Evolutionary conservation across 139 green algal species (phyloP).

Genomic region (Chlorella sp.): DNA sequence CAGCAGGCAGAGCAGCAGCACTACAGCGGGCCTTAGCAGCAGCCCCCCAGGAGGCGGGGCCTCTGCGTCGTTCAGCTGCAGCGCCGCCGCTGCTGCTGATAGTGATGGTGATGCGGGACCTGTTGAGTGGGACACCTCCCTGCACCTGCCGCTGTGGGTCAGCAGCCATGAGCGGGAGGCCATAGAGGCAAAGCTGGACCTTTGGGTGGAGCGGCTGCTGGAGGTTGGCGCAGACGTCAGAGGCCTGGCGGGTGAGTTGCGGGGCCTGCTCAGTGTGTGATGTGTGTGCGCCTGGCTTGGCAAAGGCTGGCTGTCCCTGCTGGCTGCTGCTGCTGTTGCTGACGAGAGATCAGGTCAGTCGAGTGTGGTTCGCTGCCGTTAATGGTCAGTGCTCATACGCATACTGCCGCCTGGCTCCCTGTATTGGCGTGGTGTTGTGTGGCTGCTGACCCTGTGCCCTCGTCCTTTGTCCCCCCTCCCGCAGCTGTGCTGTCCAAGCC

Average conservation of each 20-base stretch:
- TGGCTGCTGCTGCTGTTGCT: constrained; percentile 1
- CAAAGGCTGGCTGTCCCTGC: background rate
- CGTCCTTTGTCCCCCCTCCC: too few species aligned
- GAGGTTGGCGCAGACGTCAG: constrained; percentile 18
- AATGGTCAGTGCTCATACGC: too few species aligned
- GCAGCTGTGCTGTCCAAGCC: too few species aligned
- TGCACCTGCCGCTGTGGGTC: constrained; percentile 89
- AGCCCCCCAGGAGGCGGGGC: background rate
- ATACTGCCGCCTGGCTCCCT: too few species aligned
- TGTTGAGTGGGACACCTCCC: constrained; percentile 25
- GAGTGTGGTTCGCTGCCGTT: too few species aligned
- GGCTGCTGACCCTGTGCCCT: too few species aligned
- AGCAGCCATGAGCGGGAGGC: constrained; percentile 55
- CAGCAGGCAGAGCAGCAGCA: too few species aligned
- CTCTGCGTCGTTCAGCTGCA: background rate
- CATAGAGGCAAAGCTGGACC: constrained; percentile 67
- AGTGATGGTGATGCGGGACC: too few species aligned
- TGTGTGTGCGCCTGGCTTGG: background rate
- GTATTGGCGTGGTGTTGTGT: too few species aligned
- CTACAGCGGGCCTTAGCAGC: background rate
- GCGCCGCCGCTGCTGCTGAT: too few species aligned
- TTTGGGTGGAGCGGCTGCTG: constrained; percentile 66
- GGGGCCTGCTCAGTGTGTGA: background rate
- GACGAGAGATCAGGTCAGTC: too few species aligned
- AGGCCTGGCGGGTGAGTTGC: background rate